Evolutionary conservation across 2,329 filamentous ascomycete species (phyloP), one percentile per base, ranked within the genome.

Genomic region (Paracoccidioides brasiliensis): DNA sequence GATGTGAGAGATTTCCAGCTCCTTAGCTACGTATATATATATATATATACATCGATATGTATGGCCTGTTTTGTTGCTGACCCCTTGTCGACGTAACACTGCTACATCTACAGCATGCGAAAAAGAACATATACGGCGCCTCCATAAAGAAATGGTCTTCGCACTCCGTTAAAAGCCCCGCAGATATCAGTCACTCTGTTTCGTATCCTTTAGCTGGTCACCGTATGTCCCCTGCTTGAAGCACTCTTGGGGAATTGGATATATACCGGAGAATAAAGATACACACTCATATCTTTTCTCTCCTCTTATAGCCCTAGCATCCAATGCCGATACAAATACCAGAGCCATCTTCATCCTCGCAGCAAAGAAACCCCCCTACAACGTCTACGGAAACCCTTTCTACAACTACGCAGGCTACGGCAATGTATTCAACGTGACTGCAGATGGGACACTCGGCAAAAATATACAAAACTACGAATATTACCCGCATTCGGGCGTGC

Each of bases 81-180:
- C 46, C 57, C 7, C 15, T 33, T n/a, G 42, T 33, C 10, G 42
- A 14, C 57, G 3, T 14, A 22, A 9, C 10, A 46, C 33, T n/a
- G 12, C 12, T 3, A 14, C 5, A 45, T 53, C 15, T 38, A 15
- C 66, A 91, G 84, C 88, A 94, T 72, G 75, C 79, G 59, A 86
- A 85, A 66, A 91, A 89, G 72, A 85, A 86, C 68, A 84, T 95
- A 58, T 95, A 95, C 70, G 89, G 89, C 64, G 84, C 89, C 3
- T 87, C 88, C 58, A 93, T 93, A 88, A 95, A 95, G 78, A 91
- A 90, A 69, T 95, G 88, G 88, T 85, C 85, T 52, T 90, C 85
- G 68, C 91, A 88, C 70, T 76, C 82, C 48, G 85, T 94, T 64
- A 80, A 84, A 64, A 84, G 80, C 62, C 86, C 88, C 2, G 84